A percentile compares a stretch with the other conserved stretches of the same genome.
Evolutionary conservation across 1,284 basidiomycete species (phyloP).

Genomic region (Cutaneotrichosporon arboriforme): DNA sequence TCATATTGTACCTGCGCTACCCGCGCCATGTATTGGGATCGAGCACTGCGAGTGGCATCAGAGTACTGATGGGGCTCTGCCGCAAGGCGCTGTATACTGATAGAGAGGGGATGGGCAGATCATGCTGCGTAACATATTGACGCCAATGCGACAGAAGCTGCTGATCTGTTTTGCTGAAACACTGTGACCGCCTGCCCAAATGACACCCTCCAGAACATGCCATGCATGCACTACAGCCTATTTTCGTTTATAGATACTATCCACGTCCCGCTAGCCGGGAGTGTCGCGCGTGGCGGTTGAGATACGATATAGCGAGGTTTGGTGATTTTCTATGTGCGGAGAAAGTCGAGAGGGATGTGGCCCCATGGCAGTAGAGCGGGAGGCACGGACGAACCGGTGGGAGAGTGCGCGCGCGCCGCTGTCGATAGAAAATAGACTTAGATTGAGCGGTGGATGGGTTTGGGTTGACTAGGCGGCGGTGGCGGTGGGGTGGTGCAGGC

Average conservation of each 20-base stretch:
- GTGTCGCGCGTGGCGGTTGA: conserved; percentile 1
- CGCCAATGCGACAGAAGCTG: no score
- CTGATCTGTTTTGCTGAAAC: no score
- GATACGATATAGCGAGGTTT: conserved; percentile 7
- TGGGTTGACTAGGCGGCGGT: neutral
- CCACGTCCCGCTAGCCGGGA: conserved; percentile 8
- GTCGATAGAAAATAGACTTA: neutral
- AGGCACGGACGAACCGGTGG: no score
- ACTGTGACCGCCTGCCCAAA: no score
- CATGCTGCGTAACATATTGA: no score
- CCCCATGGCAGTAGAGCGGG: no score
- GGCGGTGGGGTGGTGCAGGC: neutral
- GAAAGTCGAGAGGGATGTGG: no score
- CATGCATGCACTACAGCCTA: conserved; percentile 6
- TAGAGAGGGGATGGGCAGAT: no score
- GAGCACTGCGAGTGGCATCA: neutral
- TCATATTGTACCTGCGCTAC: conserved; percentile 8
- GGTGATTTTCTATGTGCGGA: neutral
- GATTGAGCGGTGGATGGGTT: neutral
- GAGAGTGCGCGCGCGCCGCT: no score
- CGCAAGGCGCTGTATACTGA: no score
- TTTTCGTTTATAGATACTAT: conserved; percentile 15
- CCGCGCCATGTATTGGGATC: conserved; percentile 9
- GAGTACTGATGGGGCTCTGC: no score
- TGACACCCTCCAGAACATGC: no score